These are phyloP conservation scores for Candida boleticola DNA, from an alignment of 805 yeast genomes.

Conservation along the genomic window DNA sequence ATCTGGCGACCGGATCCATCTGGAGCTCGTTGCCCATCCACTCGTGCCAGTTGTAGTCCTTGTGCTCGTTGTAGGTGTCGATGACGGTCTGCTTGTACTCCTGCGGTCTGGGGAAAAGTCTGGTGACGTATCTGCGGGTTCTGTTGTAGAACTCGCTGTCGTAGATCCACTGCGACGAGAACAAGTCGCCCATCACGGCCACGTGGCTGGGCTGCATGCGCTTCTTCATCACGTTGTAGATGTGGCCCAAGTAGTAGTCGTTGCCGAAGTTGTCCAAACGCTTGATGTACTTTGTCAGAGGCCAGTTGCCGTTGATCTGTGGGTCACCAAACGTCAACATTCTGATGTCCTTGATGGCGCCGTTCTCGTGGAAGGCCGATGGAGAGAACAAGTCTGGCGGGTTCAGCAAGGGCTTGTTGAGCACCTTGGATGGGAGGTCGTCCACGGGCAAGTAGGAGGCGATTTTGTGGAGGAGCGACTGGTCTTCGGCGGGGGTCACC, in stretches of 20 bases:
- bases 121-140: conserved; percentile 68
- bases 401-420: not conserved
- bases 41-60: conserved; percentile 53
- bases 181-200: conserved; percentile 88
- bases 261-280: conserved; percentile 85
- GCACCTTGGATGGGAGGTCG: not conserved
- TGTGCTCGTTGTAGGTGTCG: conserved; percentile 47
- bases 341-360: conserved; percentile 48
- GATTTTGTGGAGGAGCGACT: not conserved
- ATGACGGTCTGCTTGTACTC: conserved; percentile 49
- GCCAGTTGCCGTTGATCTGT: conserved; percentile 89
- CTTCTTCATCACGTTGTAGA: conserved; percentile 61
- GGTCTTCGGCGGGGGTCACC: not conserved
- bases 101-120: conserved; percentile 61
- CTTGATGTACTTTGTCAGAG: conserved; percentile 64
- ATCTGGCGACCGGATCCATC: conserved; percentile 35
- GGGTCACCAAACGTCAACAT: conserved; percentile 93
- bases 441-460: not conserved
- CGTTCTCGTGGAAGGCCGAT: conserved; percentile 9
- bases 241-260: conserved; percentile 85
- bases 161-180: conserved; percentile 92
- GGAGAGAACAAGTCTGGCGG: not conserved
- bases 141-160: conserved; percentile 84
- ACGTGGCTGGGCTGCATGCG: conserved; percentile 75
- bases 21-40: conserved; percentile 42